Evolutionary conservation across 2,329 filamentous ascomycete species (phyloP), one percentile per base, ranked within the genome.

Genomic region (Cyphellophora attinorum): DNA sequence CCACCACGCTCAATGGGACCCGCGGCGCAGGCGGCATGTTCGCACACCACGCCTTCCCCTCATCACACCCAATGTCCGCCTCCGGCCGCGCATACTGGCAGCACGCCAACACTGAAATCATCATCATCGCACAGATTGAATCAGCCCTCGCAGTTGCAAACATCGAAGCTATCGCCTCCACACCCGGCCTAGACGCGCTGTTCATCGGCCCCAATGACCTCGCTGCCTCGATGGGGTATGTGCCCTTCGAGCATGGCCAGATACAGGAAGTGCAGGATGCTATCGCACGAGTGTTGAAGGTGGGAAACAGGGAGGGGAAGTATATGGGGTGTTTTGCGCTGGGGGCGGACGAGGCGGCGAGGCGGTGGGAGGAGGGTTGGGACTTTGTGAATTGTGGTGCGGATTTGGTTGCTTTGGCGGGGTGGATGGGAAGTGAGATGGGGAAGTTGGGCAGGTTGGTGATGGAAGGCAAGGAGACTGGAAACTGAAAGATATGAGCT

Each of bases 101-200:
- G 5, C 46, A 46, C n/a, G 57, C 55, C 5, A 54, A 62, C 34
- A 36, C 41, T 3, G 42, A 44, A 1, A 40, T 61, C 8, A 25
- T 55, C 6, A 54, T 58, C 2, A 48, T 53, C 27, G 55, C 63
- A 12, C 60, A 64, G 46, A 64, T 64, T 31, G 61, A 64, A 52
- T 61, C 61, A 1, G 48, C 45, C 11, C 42, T 52, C 6, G 61
- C 56, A 3, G 51, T 64, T 5, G 59, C 60, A 29, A 62, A 59
- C 37, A 60, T 64, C 5, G 61, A 64, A 47, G 55, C 58, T 34
- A 65, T 65, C 39, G 60, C 60, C 1, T 51, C 49, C 3, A 59
- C 62, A 3, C 52, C 55, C 12, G 61, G 61, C 5, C 44, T 65
- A 10, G 61, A 64, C 44, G 48, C 56, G 10, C 45, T 62, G 19